Conservation (phyloP, 2,329 filamentous ascomycete genomes). For the Clonostachys sp. region DNA sequence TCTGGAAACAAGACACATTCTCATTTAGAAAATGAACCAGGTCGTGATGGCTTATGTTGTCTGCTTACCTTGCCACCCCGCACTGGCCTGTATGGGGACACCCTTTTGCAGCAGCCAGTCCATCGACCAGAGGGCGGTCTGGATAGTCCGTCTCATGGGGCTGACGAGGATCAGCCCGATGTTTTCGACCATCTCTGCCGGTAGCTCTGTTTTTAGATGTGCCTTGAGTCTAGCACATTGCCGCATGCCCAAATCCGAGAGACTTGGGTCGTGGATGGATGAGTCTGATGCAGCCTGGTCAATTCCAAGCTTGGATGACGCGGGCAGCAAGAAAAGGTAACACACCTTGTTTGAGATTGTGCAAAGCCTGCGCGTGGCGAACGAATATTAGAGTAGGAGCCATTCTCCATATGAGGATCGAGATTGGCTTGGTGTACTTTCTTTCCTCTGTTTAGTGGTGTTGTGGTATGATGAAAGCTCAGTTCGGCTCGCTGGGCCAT, state of each 20-base stretch:
- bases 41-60: not conserved
- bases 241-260: conserved; percentile 40
- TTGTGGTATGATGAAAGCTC: no score
- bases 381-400: conserved; percentile 69
- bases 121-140: conserved; percentile 55
- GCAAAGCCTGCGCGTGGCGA: conserved; percentile 74
- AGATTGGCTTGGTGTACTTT: no score
- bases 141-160: conserved; percentile 61
- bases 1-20: conserved; percentile 23
- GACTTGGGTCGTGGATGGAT: conserved; percentile 41
- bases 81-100: conserved; percentile 50
- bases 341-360: conserved; percentile 37
- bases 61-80: conserved; percentile 57
- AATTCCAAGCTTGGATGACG: no score
- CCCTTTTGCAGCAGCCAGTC: conserved; percentile 53
- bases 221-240: conserved; percentile 32
- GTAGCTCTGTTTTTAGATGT: conserved; percentile 31
- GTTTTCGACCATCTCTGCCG: conserved; percentile 23
- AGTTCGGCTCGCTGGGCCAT: no score
- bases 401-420: conserved; percentile 24
- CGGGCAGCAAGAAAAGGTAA: no score
- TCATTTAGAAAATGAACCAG: no score
- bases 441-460: no score
- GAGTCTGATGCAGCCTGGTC: conserved; percentile 22
- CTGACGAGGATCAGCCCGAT: conserved; percentile 48